Conservation (phyloP, 345 rosid genomes). For the Citrus mangshanensis region DNA sequence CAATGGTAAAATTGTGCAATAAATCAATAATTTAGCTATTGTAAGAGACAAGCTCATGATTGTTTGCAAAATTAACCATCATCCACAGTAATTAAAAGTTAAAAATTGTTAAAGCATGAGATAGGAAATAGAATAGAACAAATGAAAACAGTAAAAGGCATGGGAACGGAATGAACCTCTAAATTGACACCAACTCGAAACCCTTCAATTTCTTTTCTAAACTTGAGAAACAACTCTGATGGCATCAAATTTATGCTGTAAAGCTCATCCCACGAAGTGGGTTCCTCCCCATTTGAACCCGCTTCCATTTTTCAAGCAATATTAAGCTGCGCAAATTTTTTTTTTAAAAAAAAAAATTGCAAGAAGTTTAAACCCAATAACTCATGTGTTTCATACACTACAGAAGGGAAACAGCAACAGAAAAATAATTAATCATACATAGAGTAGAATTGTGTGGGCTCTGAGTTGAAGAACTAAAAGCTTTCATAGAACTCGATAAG, state of each 20-base stretch:
- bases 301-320: constrained; percentile 37
- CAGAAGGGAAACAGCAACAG: background rate
- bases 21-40: background rate
- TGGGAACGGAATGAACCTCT: constrained; percentile 42
- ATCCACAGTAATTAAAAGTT: background rate
- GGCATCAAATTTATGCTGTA: constrained; percentile 73
- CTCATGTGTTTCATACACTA: background rate
- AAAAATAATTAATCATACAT: background rate
- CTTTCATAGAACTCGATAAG: background rate
- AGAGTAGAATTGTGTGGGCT: background rate
- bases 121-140: background rate
- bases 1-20: background rate
- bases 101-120: background rate
- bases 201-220: constrained; percentile 82
- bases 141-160: background rate
- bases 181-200: constrained; percentile 84
- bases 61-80: background rate
- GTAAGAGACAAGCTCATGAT: background rate
- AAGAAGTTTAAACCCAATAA: background rate
- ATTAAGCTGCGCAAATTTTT: constrained; percentile 3
- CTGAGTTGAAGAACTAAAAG: background rate
- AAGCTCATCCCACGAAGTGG: constrained; percentile 82
- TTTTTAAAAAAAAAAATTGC: background rate
- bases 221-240: constrained; percentile 78
- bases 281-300: constrained; percentile 46